Evolutionary conservation across 495 filamentous ascomycete species (phyloP), one percentile per base, ranked within the genome.

Genomic region (Aspergillus conjunctus): DNA sequence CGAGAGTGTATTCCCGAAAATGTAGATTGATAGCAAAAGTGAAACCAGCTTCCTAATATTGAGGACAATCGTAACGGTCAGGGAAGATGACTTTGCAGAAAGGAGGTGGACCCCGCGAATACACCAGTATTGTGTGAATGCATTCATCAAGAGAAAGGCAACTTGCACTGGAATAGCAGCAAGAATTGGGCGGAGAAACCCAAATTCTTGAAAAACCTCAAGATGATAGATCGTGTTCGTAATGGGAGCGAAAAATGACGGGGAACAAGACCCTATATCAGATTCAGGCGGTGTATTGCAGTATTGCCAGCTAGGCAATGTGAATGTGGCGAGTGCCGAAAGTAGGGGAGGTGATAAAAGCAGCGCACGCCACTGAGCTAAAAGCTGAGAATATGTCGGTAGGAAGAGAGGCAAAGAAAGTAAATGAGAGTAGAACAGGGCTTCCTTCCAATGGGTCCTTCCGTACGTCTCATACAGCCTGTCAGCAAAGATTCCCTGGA

Each of bases 1-100:
- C 0, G 86, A 83, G 62, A 98, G 73, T 33, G 82, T 68, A 68
- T 98, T 97, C 9, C 93, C 94, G 74, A 98, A 98, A 3, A 98
- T 71, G 80, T 90, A 92, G 60, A 97, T 92, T 60, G 93, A 97
- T 41, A 98, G 67, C 61, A 97, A 71, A 56, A 98, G 81, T 60
- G 91, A 95, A 18, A 95, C 87, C n/a, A 98, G 79, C 73, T 98
- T 98, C 66, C 94, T 83, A 51, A 98, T 88, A 71, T 98, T 98
- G 26, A 98, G 81, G 33, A 97, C 90, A 44, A 98, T 94, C 1
- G 93, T 97, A 15, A 98, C 94, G 0, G 93, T 97, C 52, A 98
- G 79, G 0, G 94, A 96, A 15, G 93, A 92, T 3, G 90, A 89
- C 48, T 87, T 86, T 0, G 92, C 90, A 1, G 88, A 90, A 4